Percentiles rank a stretch among this genome's conserved stretches.
phyloP scores from a whole-genome alignment of 768 basidiomycete genomes.

The Myochromella boudieri region DNA sequence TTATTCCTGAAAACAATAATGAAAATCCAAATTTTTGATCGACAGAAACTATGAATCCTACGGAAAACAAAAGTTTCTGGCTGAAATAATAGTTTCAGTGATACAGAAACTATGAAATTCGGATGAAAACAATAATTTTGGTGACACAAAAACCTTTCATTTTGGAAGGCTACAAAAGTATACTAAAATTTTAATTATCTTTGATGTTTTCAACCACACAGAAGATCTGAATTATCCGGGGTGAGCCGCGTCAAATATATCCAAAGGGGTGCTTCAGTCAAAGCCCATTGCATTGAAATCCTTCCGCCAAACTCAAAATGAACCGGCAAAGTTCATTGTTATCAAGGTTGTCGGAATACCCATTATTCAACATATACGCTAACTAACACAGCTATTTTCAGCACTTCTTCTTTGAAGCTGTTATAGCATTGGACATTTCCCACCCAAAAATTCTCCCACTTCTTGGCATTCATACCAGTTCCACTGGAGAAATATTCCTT shows the following conservation, averaged over 20 bases:
- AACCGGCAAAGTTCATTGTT: not conserved
- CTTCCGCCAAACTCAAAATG: slow-evolving; percentile 3
- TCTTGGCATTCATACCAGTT: slow-evolving; percentile 6
- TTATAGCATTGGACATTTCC: not conserved
- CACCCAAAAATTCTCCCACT: slow-evolving; percentile 14
- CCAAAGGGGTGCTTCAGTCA: not conserved
- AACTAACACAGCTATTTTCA: not conserved
- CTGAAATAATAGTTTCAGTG: no score
- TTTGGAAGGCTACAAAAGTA: no score
- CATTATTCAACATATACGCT: not conserved
- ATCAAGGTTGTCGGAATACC: not conserved
- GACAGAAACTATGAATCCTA: no score
- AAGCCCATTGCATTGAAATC: slow-evolving; percentile 6
- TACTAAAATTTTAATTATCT: no score
- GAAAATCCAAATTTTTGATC: no score
- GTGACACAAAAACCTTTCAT: no score
- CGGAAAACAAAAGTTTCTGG: no score
- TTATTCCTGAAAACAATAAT: no score
- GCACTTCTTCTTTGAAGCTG: slow-evolving; percentile 14
- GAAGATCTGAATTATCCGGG: no score
- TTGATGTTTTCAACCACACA: no score
- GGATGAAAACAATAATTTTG: no score
- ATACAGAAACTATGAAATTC: no score
- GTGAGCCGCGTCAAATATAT: slow-evolving; percentile 9
- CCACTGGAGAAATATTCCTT: slow-evolving; percentile 2